Base-by-base conservation (phyloP, 345 rosid species). In the Mercurialis annua region DNA sequence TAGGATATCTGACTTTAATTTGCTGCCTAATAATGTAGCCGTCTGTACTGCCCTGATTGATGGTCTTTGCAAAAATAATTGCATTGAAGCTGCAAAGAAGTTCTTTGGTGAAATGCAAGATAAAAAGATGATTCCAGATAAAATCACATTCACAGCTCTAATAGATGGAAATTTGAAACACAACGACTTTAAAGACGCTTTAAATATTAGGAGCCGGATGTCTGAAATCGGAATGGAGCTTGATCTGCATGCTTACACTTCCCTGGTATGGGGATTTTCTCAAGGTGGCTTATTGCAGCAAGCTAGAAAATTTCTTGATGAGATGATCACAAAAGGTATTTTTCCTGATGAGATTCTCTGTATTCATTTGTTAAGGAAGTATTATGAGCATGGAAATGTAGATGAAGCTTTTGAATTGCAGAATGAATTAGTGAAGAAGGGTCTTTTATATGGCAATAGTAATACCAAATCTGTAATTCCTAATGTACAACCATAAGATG, bases 21-120 rank as follows among this genome's bases (percentile, higher is more conserved):
- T 89, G 75, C 76, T 79, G 67, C 88, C 90, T 42, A 89, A 86
- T 60, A 89, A 86, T 60, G 75, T 85, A 21, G 83, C 82, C 6
- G 78, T 86, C 64, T 89, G 81, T 76, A 86, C 92, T 47, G 84
- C 88, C 24, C 59, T 89, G 73, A 78, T 89, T 71, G 96, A 89
- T 59, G 92, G 88, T 64, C 86, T 89, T 30, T 85, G 88, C 81
- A 89, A 86, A 80, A 81, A 73, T 56, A 82, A 81, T 74, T 75
- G 73, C 68, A 63, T 83, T 14, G 85, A 79, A 69, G 85, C 72
- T 9, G 92, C 85, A 9, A 83, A 81, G 71, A 64, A 71, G 53
- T 71, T 82, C 52, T 86, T 82, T 46, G 68, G 74, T 47, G 78
- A 85, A 73, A 86, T 86, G 86, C 76, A 62, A 47, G 73, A 68